Base-by-base conservation (phyloP, 2,329 filamentous ascomycete genomes). In the Paracoccidioides lutzii region DNA sequence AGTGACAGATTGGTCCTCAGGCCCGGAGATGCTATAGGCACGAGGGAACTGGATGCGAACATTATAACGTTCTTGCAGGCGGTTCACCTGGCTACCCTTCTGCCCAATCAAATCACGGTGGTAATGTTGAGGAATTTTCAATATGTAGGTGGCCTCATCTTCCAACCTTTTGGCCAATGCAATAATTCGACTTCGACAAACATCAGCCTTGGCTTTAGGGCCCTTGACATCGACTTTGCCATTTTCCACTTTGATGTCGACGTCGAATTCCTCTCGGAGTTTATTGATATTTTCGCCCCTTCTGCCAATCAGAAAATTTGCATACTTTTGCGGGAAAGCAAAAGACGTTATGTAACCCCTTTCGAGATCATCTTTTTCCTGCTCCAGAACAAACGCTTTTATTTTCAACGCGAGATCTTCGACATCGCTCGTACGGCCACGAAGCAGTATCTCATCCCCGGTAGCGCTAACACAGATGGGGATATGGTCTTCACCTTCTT, bases 41-140 rank as follows among this genome's bases (percentile, higher is more conserved):
- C 90, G 88, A 43, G 93, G 93, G 77, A 98, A 98, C 74, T 96
- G 91, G 64, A 98, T 93, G 60, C 90, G 84, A 44, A 98, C 93
- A 67, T 87, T 85, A 77, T 98, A 96, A 49, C 90, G 86, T 55
- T 85, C 88, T 73, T 98, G 90, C 30, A 98, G 81, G 62, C 88
- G 85, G 74, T 93, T 93, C 66, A 98, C 91, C 68, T 94, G 88
- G 66, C 78, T 82, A 58, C 93, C 93, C 65, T 88, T 85, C 22
- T 88, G 81, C 51, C 93, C 93, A 64, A 98, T 98, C 55, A 98
- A 78, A 69, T 96, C 90, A 58, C 89, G 82, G 73, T 98, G 93
- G 72, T 87, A 97, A 73, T 95, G 89, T 55, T 91, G 86, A 56
- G 94, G 88, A 63, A 98, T 87, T 77, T 94, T 95, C 55, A 98